phyloP scores from a whole-genome alignment of 148 eudicot species.

The Beta vulgaris region DNA sequence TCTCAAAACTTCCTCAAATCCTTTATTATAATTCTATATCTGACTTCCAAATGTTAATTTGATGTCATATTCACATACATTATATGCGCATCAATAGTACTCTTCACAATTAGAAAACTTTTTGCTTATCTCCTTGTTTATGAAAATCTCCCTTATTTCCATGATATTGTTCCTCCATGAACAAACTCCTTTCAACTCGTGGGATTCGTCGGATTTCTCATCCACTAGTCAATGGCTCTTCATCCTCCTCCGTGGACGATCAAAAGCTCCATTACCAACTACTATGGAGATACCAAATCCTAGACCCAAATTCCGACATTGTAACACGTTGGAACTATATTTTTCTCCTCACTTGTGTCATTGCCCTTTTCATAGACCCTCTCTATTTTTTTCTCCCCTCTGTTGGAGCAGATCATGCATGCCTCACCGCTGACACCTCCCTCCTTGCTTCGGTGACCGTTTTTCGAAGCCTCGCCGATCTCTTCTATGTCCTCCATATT shows the following conservation, averaged over 20 bases:
- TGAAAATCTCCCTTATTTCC: not conserved
- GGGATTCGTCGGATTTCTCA: slow-evolving; percentile 29
- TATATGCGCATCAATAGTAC: no score
- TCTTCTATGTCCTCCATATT: slow-evolving; percentile 39
- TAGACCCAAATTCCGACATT: slow-evolving; percentile 43
- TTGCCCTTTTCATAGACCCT: slow-evolving; percentile 45
- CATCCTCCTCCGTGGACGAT: slow-evolving; percentile 27
- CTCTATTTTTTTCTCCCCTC: slow-evolving; percentile 41
- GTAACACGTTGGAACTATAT: slow-evolving; percentile 42
- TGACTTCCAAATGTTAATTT: no score
- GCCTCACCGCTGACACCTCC: slow-evolving; percentile 25
- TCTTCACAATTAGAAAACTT: not conserved
- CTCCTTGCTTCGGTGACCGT: slow-evolving; percentile 28
- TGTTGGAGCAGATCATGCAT: slow-evolving; percentile 23
- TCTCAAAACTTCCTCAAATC: not conserved
- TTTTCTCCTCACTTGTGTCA: slow-evolving; percentile 34
- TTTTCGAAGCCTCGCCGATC: slow-evolving; percentile 31
- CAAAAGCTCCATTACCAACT: slow-evolving; percentile 35
- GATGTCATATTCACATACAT: no score
- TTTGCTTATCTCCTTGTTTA: not conserved
- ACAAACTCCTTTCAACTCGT: slow-evolving; percentile 30
- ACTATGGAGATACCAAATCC: slow-evolving; percentile 38
- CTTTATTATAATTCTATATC: no score
- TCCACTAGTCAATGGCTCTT: slow-evolving; percentile 21
- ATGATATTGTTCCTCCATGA: not conserved